Evolutionary conservation across 1,284 basidiomycete species (phyloP).

Genomic region (Microbotryum lychnidis-dioicae): DNA sequence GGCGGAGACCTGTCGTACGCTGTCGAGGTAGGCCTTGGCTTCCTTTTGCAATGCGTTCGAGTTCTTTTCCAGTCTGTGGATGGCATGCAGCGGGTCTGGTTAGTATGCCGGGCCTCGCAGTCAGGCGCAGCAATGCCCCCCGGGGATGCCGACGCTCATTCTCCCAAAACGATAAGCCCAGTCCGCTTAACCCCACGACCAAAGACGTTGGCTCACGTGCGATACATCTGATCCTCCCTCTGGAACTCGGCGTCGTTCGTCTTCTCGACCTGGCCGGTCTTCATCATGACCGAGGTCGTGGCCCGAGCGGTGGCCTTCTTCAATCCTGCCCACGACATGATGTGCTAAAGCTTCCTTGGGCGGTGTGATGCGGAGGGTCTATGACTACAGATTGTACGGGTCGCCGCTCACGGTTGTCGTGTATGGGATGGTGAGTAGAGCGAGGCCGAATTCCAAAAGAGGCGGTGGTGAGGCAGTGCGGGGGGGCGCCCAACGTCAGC

Average conservation of each 20-base stretch:
- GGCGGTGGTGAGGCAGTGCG: too few relatives aligned
- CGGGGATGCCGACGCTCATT: background rate
- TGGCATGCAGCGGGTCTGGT: background rate
- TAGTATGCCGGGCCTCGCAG: background rate
- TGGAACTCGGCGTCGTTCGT: constrained; percentile 90
- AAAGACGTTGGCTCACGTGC: constrained; percentile 55
- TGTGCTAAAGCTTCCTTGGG: background rate
- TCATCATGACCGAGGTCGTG: constrained; percentile 65
- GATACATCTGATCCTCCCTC: constrained; percentile 84
- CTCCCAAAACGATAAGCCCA: background rate
- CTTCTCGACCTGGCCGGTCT: constrained; percentile 68
- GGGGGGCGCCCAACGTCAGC: too few relatives aligned
- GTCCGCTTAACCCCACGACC: background rate
- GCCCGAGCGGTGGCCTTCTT: constrained; percentile 38
- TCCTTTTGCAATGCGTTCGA: constrained; percentile 85
- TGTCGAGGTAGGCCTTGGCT: constrained; percentile 87
- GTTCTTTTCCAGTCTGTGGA: constrained; percentile 81
- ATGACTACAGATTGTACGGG: too few relatives aligned
- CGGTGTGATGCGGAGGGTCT: too few relatives aligned
- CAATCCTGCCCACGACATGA: constrained; percentile 18
- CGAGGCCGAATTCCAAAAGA: too few relatives aligned
- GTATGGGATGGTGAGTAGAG: too few relatives aligned
- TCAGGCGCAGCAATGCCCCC: background rate
- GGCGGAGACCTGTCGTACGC: constrained; percentile 71
- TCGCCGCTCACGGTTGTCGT: too few relatives aligned